These are phyloP conservation scores for Globisporangium abappressorium DNA, from an alignment of 352 stramenopile genomes.

Conservation along the genomic window DNA sequence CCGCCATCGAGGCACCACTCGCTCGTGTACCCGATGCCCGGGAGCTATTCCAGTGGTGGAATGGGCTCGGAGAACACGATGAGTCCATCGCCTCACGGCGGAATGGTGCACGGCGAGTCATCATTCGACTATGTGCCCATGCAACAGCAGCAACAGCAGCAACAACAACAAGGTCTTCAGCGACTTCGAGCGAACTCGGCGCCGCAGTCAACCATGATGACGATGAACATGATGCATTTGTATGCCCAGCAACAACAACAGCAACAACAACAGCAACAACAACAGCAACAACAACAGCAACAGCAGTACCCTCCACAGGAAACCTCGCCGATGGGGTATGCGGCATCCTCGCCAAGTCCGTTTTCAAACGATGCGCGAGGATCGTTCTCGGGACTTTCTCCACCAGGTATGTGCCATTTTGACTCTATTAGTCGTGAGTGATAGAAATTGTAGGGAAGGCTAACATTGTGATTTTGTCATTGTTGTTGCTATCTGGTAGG, in stretches of 20 bases:
- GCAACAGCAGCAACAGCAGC: slow-evolving; percentile 25
- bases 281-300: not conserved
- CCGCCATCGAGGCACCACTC: slow-evolving; percentile 39
- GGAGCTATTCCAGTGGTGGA: slow-evolving; percentile 22
- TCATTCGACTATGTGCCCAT: slow-evolving; percentile 50
- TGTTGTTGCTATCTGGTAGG: slow-evolving; percentile 13
- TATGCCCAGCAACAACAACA: slow-evolving; percentile 12
- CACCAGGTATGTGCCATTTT: slow-evolving; percentile 14
- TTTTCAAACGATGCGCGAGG: slow-evolving; percentile 15
- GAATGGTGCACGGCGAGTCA: slow-evolving; percentile 26
- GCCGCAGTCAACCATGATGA: slow-evolving; percentile 7
- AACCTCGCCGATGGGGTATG: slow-evolving; percentile 11
- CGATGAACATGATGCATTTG: slow-evolving; percentile 26
- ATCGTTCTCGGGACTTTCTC: slow-evolving; percentile 11
- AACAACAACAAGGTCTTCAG: not conserved
- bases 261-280: not conserved
- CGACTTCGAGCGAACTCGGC: slow-evolving; percentile 10
- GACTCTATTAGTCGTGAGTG: not conserved
- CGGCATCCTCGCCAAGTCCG: not conserved
- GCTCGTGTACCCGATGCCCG: slow-evolving; percentile 38
- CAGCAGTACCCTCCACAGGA: slow-evolving; percentile 13
- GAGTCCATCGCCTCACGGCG: not conserved
- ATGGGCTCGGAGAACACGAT: slow-evolving; percentile 25
- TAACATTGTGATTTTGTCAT: not conserved
- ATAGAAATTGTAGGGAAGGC: not conserved